Conservation (phyloP, 2,329 filamentous ascomycete genomes). For the Truncatella angustata region DNA sequence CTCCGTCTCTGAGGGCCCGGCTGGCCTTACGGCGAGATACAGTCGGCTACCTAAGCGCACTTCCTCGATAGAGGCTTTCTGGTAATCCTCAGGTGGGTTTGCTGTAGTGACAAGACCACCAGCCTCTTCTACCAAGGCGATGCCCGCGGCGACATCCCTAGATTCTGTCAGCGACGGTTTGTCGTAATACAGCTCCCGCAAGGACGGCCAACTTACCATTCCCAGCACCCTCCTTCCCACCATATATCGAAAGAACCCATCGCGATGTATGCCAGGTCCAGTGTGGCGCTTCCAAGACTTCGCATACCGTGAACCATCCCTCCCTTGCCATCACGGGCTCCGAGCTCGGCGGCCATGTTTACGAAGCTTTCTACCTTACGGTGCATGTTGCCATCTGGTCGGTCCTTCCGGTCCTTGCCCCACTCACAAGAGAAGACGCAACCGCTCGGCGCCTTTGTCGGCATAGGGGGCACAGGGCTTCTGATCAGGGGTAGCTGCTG, state of each 20-base stretch:
- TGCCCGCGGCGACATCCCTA: constrained; percentile 71
- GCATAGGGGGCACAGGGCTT: constrained; percentile 62
- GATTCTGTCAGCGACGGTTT: not conserved
- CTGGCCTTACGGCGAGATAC: constrained; percentile 71
- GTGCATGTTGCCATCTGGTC: constrained; percentile 64
- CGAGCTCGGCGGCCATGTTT: constrained; percentile 69
- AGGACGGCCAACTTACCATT: constrained; percentile 53
- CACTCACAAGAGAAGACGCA: constrained; percentile 77
- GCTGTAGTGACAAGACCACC: constrained; percentile 73
- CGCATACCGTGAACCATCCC: constrained; percentile 78
- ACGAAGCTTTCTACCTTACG: constrained; percentile 73
- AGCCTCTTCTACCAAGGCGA: constrained; percentile 70
- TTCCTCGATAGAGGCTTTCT: constrained; percentile 55
- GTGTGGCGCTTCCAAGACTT: constrained; percentile 69
- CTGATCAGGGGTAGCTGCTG: constrained; percentile 62
- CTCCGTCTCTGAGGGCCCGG: constrained; percentile 59
- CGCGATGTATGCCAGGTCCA: constrained; percentile 73
- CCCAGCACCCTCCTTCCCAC: constrained; percentile 83
- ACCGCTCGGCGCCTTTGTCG: constrained; percentile 60
- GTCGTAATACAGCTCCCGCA: too few species aligned
- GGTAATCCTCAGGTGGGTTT: constrained; percentile 62
- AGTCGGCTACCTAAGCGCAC: constrained; percentile 64
- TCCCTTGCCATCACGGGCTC: constrained; percentile 61
- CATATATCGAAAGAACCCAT: constrained; percentile 77
- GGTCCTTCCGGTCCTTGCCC: constrained; percentile 73